These are phyloP conservation scores for Rostrohypoxylon terebratum DNA, from an alignment of 495 filamentous ascomycete species.

Conservation along the genomic window DNA sequence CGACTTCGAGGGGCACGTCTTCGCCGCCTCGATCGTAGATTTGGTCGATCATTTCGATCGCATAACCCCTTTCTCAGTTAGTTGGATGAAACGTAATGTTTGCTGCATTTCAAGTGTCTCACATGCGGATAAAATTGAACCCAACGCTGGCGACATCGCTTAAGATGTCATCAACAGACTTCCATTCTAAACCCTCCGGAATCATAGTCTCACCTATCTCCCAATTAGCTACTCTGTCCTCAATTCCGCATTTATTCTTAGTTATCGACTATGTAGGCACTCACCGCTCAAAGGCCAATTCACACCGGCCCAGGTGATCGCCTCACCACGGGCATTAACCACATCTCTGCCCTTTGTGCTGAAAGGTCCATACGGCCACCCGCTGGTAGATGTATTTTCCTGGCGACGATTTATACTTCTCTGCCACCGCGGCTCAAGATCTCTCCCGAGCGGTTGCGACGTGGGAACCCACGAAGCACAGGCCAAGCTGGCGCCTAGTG, in stretches of 20 bases:
- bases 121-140: constrained; percentile 67
- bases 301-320: constrained; percentile 64
- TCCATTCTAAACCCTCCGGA: constrained; percentile 68
- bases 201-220: constrained; percentile 65
- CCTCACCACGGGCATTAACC: constrained; percentile 55
- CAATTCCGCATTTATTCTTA: background rate
- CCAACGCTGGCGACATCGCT: constrained; percentile 59
- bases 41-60: constrained; percentile 69
- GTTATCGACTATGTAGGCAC: background rate
- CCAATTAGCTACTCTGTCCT: background rate
- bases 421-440: constrained; percentile 32
- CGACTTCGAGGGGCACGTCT: constrained; percentile 60
- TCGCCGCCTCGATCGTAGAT: constrained; percentile 60
- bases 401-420: constrained; percentile 19
- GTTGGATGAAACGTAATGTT: background rate
- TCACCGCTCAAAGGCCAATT: constrained; percentile 65
- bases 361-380: constrained; percentile 52
- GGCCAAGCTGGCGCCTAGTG: constrained; percentile 21
- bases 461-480: constrained; percentile 33
- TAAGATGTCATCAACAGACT: constrained; percentile 61
- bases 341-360: constrained; percentile 59
- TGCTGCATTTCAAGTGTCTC: constrained; percentile 1
- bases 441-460: constrained; percentile 7
- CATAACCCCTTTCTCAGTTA: constrained; percentile 53
- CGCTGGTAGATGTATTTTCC: constrained; percentile 26